Percentiles rank a stretch among this genome's conserved stretches.
These are phyloP conservation scores for Potentilla sterilis DNA, from an alignment of 306 rosid genomes.

Conservation along the genomic window DNA sequence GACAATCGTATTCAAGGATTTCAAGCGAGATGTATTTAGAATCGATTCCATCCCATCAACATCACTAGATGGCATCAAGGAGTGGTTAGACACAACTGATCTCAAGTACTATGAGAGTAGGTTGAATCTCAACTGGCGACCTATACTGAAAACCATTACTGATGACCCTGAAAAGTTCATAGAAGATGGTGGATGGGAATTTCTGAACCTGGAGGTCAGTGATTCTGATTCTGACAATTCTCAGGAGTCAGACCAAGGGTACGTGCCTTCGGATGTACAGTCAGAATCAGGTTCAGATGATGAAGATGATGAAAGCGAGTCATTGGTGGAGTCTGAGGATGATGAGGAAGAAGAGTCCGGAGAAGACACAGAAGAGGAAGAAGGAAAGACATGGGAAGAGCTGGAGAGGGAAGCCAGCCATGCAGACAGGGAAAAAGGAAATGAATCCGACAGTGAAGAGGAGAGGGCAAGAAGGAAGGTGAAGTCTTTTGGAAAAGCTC, in stretches of 20 bases:
- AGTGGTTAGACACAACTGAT: slow-evolving; percentile 42
- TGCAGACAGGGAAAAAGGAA: slow-evolving; percentile 39
- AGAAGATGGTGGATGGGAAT: slow-evolving; percentile 43
- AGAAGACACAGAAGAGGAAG: slow-evolving; percentile 35
- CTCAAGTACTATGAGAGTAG: slow-evolving; percentile 40
- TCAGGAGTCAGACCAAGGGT: slow-evolving; percentile 42
- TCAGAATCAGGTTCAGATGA: slow-evolving; percentile 39
- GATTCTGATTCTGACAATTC: slow-evolving; percentile 40
- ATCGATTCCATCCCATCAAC: slow-evolving; percentile 41
- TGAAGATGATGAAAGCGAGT: slow-evolving; percentile 32
- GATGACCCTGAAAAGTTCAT: slow-evolving; percentile 43
- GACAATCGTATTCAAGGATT: slow-evolving; percentile 37
- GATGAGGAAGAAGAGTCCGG: slow-evolving; percentile 31
- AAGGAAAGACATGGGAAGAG: slow-evolving; percentile 43
- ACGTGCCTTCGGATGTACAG: slow-evolving; percentile 40
- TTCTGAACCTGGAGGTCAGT: slow-evolving; percentile 37
- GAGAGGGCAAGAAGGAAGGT: slow-evolving; percentile 36
- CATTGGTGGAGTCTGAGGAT: slow-evolving; percentile 39
- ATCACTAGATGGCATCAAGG: slow-evolving; percentile 39
- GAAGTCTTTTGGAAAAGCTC: slow-evolving; percentile 33
- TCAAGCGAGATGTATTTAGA: slow-evolving; percentile 37
- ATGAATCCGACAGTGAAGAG: slow-evolving; percentile 37
- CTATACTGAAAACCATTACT: slow-evolving; percentile 35
- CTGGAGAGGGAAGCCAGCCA: slow-evolving; percentile 42
- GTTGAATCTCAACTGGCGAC: slow-evolving; percentile 41